Evolutionary conservation across 1,284 basidiomycete species (phyloP).

Genomic region (Trametes versicolor): DNA sequence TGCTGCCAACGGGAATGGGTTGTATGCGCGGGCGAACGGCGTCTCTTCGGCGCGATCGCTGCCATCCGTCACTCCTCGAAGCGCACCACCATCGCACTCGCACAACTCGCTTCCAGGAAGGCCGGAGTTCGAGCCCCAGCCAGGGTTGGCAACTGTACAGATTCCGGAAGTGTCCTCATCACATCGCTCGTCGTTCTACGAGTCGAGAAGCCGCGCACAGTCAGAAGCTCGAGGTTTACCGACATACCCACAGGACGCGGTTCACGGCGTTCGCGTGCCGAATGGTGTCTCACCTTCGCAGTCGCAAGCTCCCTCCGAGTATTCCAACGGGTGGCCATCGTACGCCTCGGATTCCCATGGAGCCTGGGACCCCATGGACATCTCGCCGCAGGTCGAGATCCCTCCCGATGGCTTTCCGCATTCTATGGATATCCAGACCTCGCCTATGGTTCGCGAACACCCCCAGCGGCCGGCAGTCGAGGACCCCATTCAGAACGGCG

Average conservation of each 20-base stretch:
- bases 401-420: constrained; percentile 52
- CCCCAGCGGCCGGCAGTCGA: constrained; percentile 54
- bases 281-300: constrained; percentile 27
- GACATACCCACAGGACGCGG: constrained; percentile 34
- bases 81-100: constrained; percentile 68
- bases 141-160: constrained; percentile 47
- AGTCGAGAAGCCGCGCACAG: constrained; percentile 38
- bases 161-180: constrained; percentile 61
- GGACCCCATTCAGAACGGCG: constrained; percentile 48
- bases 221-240: constrained; percentile 18
- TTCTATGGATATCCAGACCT: constrained; percentile 61
- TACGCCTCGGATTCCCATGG: constrained; percentile 38
- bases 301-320: constrained; percentile 32
- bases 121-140: constrained; percentile 48
- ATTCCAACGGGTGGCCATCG: constrained; percentile 40
- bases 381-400: constrained; percentile 57
- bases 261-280: constrained; percentile 25
- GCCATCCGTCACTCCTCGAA: constrained; percentile 62
- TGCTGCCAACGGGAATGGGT: constrained; percentile 43
- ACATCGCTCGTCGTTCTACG: constrained; percentile 66
- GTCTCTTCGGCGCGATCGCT: constrained; percentile 47
- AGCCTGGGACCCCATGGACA: constrained; percentile 72
- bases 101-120: constrained; percentile 53
- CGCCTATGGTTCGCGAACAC: constrained; percentile 61
- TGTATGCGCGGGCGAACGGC: constrained; percentile 44